These are phyloP conservation scores for Dioscorea zingiberensis DNA, from an alignment of 106 monocot genomes.

Conservation along the genomic window DNA sequence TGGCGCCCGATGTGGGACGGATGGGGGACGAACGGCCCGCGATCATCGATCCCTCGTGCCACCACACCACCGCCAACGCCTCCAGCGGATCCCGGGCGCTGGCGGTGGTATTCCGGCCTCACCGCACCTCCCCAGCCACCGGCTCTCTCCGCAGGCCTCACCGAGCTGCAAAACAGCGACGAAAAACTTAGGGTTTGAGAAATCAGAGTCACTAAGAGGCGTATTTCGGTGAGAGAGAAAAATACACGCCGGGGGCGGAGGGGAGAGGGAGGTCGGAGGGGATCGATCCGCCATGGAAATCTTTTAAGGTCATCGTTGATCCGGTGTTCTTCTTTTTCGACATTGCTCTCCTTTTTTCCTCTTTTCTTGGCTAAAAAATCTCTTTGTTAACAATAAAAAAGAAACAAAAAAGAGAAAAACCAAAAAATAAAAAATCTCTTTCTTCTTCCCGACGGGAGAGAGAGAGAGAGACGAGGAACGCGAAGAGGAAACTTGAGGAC, in stretches of 20 bases:
- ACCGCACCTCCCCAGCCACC: conserved; percentile 11
- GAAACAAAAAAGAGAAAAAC: neutral
- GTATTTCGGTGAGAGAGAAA: neutral
- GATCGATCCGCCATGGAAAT: conserved; percentile 98
- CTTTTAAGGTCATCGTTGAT: conserved; percentile 92
- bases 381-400: conserved; percentile 1
- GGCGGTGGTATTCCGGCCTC: conserved; percentile 23
- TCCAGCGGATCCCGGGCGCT: conserved; percentile 50
- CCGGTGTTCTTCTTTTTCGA: conserved; percentile 80
- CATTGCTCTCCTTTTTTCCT: conserved; percentile 31
- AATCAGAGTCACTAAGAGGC: neutral
- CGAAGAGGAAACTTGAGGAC: neutral
- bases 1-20: conserved; percentile 52
- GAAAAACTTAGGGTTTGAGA: neutral
- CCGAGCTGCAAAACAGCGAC: conserved; percentile 25
- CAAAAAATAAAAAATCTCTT: too few relatives aligned
- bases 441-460: neutral
- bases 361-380: too few relatives aligned
- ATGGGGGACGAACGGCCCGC: conserved; percentile 34
- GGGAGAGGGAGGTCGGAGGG: conserved; percentile 90
- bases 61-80: conserved; percentile 7
- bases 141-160: conserved; percentile 38
- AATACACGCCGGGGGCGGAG: conserved; percentile 91
- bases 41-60: conserved; percentile 5
- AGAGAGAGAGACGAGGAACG: neutral